phyloP scores from a whole-genome alignment of 1,284 basidiomycete genomes.

The Entoloma clypeatum region DNA sequence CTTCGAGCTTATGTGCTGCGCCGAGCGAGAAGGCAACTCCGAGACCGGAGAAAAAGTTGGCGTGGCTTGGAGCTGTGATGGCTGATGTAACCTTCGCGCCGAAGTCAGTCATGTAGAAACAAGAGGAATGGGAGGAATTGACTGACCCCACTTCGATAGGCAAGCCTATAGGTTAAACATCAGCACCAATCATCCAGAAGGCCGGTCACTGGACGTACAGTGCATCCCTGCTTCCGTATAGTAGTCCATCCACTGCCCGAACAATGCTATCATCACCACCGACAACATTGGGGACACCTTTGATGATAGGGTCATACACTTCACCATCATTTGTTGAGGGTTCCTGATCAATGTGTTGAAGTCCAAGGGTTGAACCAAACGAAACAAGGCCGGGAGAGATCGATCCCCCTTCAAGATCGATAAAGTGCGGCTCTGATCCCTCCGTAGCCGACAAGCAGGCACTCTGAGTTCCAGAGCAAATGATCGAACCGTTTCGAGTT shows the following conservation, averaged over 20 bases:
- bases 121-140: background rate
- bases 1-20: conserved; percentile 59
- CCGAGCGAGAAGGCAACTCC: conserved; percentile 64
- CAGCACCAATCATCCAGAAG: conserved; percentile 9
- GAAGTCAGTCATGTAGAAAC: conserved; percentile 3
- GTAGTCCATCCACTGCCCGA: conserved; percentile 71
- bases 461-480: conserved; percentile 37
- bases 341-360: conserved; percentile 61
- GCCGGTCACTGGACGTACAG: conserved; percentile 47
- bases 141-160: conserved; percentile 55
- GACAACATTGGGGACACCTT: conserved; percentile 43
- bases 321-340: conserved; percentile 63
- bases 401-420: conserved; percentile 44
- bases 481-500: conserved; percentile 39
- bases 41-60: conserved; percentile 61
- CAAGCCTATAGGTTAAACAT: conserved; percentile 37
- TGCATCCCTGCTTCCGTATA: conserved; percentile 68
- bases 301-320: conserved; percentile 48
- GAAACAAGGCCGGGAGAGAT: conserved; percentile 59
- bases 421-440: conserved; percentile 20
- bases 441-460: conserved; percentile 22
- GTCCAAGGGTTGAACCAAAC: conserved; percentile 55
- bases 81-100: conserved; percentile 41
- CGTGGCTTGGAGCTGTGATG: conserved; percentile 57
- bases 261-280: conserved; percentile 53